Conservation (phyloP, 2,329 filamentous ascomycete genomes). For the Nakataea oryzae region DNA sequence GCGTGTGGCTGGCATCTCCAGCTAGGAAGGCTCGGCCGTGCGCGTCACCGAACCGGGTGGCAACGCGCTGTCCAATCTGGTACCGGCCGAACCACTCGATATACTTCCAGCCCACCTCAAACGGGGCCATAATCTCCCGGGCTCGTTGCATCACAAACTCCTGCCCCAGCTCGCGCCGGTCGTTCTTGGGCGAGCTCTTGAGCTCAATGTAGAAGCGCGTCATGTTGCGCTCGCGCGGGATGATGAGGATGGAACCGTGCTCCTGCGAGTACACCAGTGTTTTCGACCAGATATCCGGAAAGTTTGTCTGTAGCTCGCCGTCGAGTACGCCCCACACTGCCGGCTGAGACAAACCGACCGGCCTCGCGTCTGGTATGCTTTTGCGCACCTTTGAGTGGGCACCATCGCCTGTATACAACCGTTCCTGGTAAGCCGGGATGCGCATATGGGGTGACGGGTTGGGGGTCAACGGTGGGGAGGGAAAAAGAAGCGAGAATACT, state of each 20-base stretch:
- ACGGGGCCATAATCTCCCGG: conserved; percentile 45
- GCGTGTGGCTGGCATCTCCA: conserved; percentile 57
- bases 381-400: conserved; percentile 61
- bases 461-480: not conserved
- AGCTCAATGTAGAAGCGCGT: conserved; percentile 54
- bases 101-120: conserved; percentile 45
- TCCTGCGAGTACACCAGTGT: conserved; percentile 57
- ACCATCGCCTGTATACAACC: conserved; percentile 42
- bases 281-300: conserved; percentile 68
- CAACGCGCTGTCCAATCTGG: conserved; percentile 60
- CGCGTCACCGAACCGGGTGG: conserved; percentile 56
- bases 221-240: conserved; percentile 63
- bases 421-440: not conserved
- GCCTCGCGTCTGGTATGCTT: conserved; percentile 46
- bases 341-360: conserved; percentile 42
- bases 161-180: conserved; percentile 29
- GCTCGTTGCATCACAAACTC: conserved; percentile 52
- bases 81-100: conserved; percentile 66
- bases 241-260: conserved; percentile 61
- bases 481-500: conserved; percentile 1
- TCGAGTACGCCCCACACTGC: conserved; percentile 63
- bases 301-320: conserved; percentile 59
- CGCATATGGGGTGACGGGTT: not conserved
- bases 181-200: conserved; percentile 31
- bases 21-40: conserved; percentile 49